phyloP scores from a whole-genome alignment of 2,329 filamentous ascomycete species.

The Colletotrichum cuscutae region DNA sequence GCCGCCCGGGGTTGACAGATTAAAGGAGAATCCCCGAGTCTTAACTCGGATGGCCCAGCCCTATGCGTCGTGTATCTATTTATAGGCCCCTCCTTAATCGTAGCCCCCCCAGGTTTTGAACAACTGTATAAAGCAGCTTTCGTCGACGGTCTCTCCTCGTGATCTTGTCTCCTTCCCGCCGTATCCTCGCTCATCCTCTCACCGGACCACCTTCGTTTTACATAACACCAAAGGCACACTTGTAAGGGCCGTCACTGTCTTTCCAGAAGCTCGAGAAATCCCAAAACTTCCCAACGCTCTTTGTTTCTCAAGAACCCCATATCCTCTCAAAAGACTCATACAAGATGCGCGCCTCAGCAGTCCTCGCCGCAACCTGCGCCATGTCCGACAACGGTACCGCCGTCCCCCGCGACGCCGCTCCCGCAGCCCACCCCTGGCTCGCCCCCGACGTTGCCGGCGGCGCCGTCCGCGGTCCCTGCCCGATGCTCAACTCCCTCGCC shows the following conservation, averaged over 20 bases:
- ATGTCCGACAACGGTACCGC: not conserved
- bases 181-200: not conserved
- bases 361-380: conserved; percentile 20
- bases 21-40: not conserved
- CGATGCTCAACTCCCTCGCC: conserved; percentile 40
- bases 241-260: not conserved
- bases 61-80: not conserved
- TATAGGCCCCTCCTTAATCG: not conserved
- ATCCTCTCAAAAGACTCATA: not conserved
- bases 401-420: not conserved
- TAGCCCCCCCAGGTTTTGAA: not conserved
- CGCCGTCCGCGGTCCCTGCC: conserved; percentile 53
- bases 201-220: not conserved
- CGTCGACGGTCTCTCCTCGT: not conserved
- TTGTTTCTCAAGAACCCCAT: not conserved
- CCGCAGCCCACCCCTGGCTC: conserved; percentile 18
- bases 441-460: conserved; percentile 8
- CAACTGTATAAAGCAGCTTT: not conserved
- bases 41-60: not conserved
- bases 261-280: not conserved
- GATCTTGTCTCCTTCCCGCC: not conserved
- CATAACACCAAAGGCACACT: not conserved
- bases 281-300: not conserved
- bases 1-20: conserved; percentile 1
- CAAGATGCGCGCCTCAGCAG: conserved; percentile 24